Evolutionary conservation across 2,329 filamentous ascomycete genomes (phyloP), one percentile per base, ranked within the genome.

Genomic region (Alternaria sp.): DNA sequence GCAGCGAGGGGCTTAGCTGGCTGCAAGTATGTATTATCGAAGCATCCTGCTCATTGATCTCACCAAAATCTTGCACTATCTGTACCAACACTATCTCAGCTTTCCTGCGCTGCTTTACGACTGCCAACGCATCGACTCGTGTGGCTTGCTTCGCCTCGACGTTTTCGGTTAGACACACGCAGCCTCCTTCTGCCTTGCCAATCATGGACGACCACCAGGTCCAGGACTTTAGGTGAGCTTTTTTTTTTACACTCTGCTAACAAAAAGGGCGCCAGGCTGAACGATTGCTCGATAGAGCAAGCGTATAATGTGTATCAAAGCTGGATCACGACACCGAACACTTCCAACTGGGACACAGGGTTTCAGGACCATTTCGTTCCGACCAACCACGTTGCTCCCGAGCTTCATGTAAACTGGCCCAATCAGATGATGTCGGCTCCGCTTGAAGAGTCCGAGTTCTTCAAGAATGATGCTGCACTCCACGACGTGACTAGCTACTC

Each of bases 231-330:
- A 41, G 48, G 55, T 57, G 41, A 47, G 55, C 12, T 36, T 53
- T 57, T 57, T 57, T 46, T 57, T 57, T 53, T 39, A 51, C 46
- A 51, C 9, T 24, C 11, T 43, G 28, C 54, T 56, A 51, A 56
- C 54, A 51, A 51, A 43, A 56, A 56, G 22, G 22, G 18, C n/a
- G n/a, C n/a, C n/a, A n/a, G n/a, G n/a, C n/a, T n/a, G n/a, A n/a
- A n/a, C n/a, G n/a, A n/a, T n/a, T n/a, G n/a, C n/a, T n/a, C n/a
- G n/a, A n/a, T n/a, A n/a, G n/a, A n/a, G n/a, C 18, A 18, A 18
- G 20, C 20, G 1, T 22, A 22, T 7, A 11, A 39, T 11, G 7
- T 12, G n/a, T n/a, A n/a, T n/a, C n/a, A 20, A 39, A 5, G 2
- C 38, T 20, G 38, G 38, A 11, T 12, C 9, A 20, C 38, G 4